Percentiles rank a stretch among this genome's conserved stretches.
phyloP scores from a whole-genome alignment of 2,329 filamentous ascomycete species.

The Colletotrichum sp. region DNA sequence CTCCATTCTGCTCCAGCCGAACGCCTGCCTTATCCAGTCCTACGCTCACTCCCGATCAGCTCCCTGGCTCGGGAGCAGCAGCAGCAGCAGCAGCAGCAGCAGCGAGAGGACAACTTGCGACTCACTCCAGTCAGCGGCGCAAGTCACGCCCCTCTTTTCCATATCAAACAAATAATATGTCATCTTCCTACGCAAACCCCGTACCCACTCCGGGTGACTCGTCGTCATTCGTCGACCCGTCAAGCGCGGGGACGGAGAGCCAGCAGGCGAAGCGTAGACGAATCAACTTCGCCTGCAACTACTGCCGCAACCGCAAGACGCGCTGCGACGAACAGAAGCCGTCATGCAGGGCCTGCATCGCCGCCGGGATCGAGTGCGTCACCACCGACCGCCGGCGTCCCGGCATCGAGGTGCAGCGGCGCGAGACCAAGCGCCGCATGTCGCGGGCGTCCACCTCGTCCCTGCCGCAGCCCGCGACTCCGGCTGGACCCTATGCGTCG shows the following conservation, averaged over 20 bases:
- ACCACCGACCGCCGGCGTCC: constrained; percentile 29
- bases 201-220: background rate
- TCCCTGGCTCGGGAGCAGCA: background rate
- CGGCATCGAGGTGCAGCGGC: constrained; percentile 18
- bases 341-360: constrained; percentile 35
- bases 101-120: background rate
- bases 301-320: constrained; percentile 33
- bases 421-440: constrained; percentile 5
- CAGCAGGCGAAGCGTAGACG: background rate
- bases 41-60: background rate
- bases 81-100: background rate
- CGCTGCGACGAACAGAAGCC: constrained; percentile 31
- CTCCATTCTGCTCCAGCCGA: background rate
- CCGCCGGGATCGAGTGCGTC: constrained; percentile 27
- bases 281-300: constrained; percentile 27
- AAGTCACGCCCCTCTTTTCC: background rate
- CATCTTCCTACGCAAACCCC: background rate
- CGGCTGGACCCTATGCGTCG: background rate
- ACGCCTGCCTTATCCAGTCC: background rate
- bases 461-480: background rate
- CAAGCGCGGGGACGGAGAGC: background rate
- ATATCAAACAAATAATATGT: background rate
- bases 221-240: background rate
- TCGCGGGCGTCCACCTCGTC: background rate
- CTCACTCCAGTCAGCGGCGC: background rate